Base-by-base conservation (phyloP, 2,329 filamentous ascomycete genomes). In the Colletotrichum musae region DNA sequence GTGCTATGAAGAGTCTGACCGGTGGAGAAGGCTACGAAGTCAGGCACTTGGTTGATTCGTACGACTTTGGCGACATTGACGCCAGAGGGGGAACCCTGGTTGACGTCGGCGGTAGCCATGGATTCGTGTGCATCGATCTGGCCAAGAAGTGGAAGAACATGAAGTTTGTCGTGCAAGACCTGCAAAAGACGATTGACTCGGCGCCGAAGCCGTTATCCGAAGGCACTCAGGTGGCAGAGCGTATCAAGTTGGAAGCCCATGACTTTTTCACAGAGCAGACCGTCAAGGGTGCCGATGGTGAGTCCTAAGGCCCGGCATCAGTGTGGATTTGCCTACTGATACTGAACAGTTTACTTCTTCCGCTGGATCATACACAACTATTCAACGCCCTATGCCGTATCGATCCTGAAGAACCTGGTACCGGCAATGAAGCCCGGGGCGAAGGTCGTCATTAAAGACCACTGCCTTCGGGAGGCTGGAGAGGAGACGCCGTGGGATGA, bases 101-200 rank as follows among this genome's bases (percentile, higher is more conserved):
- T 5, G 88, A 91, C 63, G 73, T 89, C 15, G 89, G 89, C 10
- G 89, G 89, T 2, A 87, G 85, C 18, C 85, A 87, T 60, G 89
- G 89, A 0, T 87, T 88, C 54, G 84, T 86, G n/a, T 85, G 81
- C 54, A 81, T 87, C n/a, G 86, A 84, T 4, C 78, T 91, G 51
- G 89, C 87, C 2, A 80, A 80, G 70, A 78, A 77, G 64, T 88
- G 85, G 77, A 80, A 81, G 54, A 65, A 74, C 16, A 72, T 80
- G 63, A 73, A 71, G 24, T 76, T 79, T 57, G 71, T 78, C 16
- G 75, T 82, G 9, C 78, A 82, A 69, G 80, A 82, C 67, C 58
- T 70, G 5, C 68, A 51, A 9, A 70, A 71, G 45, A 71, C 73
- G 2, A 48, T 68, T 12, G 63, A 73, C 18, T 68, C 64, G 50